phyloP scores from a whole-genome alignment of 169 alveolate genomes.

The Pseudocohnilembus persalinus region DNA sequence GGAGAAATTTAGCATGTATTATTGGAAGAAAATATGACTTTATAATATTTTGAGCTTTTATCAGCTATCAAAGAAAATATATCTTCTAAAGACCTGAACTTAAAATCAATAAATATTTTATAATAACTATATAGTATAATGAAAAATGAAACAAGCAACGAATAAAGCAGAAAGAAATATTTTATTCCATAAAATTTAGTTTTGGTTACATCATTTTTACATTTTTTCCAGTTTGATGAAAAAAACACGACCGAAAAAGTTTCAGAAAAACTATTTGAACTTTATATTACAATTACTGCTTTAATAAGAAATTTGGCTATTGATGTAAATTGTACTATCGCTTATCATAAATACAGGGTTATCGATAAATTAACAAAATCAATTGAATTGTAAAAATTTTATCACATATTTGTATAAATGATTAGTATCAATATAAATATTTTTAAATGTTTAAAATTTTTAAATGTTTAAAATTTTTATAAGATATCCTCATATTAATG shows the following conservation, averaged over 20 bases:
- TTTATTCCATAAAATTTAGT: not conserved
- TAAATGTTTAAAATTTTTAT: not conserved
- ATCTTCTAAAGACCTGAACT: not conserved
- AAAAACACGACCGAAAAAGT: not conserved
- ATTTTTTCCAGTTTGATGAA: not conserved
- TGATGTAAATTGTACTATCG: conserved; percentile 22
- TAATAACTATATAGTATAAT: not conserved
- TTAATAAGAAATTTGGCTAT: conserved; percentile 40
- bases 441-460: not conserved
- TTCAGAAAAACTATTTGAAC: conserved; percentile 12
- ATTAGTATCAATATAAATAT: conserved; percentile 3
- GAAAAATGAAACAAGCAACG: conserved; percentile 2
- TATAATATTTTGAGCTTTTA: not conserved
- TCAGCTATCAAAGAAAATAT: not conserved
- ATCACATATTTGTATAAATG: too few relatives aligned
- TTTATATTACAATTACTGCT: conserved; percentile 31
- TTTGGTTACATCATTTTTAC: not conserved
- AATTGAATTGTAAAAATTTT: conserved; percentile 19
- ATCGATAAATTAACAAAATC: conserved; percentile 29
- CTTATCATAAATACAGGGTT: conserved; percentile 20
- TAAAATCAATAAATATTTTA: too few relatives aligned
- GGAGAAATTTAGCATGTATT: not conserved
- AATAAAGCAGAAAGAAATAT: not conserved
- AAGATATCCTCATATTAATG: conserved; percentile 20
- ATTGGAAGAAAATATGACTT: not conserved